These are phyloP conservation scores for Eremochloa ophiuroides DNA, from an alignment of 176 grass and related monocot genomes.

Conservation along the genomic window DNA sequence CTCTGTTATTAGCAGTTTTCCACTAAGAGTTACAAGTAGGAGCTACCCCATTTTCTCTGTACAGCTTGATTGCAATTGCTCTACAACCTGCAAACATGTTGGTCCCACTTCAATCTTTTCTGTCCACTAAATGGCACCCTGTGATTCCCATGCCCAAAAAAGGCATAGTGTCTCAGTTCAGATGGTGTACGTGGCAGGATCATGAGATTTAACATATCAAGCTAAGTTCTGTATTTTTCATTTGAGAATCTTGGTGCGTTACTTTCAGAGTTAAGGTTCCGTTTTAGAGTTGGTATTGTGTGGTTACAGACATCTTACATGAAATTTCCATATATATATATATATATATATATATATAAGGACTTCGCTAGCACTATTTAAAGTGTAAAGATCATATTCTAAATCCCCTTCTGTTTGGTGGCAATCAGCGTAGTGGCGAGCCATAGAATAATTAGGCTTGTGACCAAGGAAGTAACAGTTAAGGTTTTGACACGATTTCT, in stretches of 20 bases:
- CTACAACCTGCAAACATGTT: conserved; percentile 38
- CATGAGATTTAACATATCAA: conserved; percentile 3
- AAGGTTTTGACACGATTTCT: conserved; percentile 20
- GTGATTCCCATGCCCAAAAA: conserved; percentile 34
- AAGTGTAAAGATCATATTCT: conserved; percentile 28
- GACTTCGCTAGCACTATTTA: conserved; percentile 13
- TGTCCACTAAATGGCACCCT: conserved; percentile 52
- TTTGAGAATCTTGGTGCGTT: conserved; percentile 24
- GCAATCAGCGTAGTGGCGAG: background rate
- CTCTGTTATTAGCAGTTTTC: conserved; percentile 12
- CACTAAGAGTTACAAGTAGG: conserved; percentile 41
- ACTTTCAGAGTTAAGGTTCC: conserved; percentile 23
- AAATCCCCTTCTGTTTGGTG: background rate
- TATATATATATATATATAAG: background rate
- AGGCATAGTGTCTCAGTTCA: conserved; percentile 7
- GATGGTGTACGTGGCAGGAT: conserved; percentile 18
- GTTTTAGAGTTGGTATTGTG: conserved; percentile 18
- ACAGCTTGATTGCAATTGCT: conserved; percentile 32
- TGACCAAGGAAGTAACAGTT: background rate
- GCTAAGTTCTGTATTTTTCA: conserved; percentile 29
- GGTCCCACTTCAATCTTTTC: conserved; percentile 48
- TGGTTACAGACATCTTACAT: conserved; percentile 5
- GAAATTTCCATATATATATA: background rate
- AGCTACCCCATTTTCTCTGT: conserved; percentile 13
- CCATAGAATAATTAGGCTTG: conserved; percentile 22